Percentiles rank a stretch among this genome's conserved stretches.
Evolutionary conservation across 345 rosid genomes (phyloP).

Genomic region (Geranium brycei): DNA sequence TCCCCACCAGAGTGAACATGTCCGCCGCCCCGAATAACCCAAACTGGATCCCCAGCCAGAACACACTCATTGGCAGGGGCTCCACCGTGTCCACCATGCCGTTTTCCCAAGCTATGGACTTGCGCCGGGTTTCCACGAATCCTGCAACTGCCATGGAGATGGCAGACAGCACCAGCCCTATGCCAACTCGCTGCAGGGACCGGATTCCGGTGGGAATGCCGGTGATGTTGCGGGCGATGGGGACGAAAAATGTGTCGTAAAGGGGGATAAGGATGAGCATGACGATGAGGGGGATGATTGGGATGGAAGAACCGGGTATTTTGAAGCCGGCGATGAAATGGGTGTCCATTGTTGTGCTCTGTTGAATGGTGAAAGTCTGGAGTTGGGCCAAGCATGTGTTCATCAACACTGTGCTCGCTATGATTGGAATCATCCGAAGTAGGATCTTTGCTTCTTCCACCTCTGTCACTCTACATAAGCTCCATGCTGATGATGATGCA

Average conservation of each 20-base stretch:
- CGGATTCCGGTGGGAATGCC: conserved; percentile 37
- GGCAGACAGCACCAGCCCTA: conserved; percentile 11
- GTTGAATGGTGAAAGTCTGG: conserved; percentile 61
- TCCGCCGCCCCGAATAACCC: conserved; percentile 50
- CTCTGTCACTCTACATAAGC: conserved; percentile 24
- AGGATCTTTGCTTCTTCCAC: conserved; percentile 57
- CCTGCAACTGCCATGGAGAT: conserved; percentile 20
- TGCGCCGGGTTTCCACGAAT: conserved; percentile 39
- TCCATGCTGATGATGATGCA: conserved; percentile 1
- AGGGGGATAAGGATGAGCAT: conserved; percentile 41
- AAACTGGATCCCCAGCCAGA: conserved; percentile 65
- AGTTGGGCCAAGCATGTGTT: conserved; percentile 55
- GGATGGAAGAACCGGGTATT: conserved; percentile 51
- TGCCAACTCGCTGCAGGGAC: conserved; percentile 22
- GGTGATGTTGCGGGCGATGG: conserved; percentile 28
- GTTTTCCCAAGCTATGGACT: conserved; percentile 2
- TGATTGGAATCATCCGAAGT: conserved; percentile 37
- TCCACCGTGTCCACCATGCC: conserved; percentile 1
- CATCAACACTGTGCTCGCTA: conserved; percentile 49
- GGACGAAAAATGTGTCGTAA: conserved; percentile 33
- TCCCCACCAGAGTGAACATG: conserved; percentile 63
- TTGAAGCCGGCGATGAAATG: conserved; percentile 20
- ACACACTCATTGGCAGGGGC: conserved; percentile 17
- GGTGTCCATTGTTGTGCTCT: conserved; percentile 46
- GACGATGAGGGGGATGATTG: conserved; percentile 41